Conservation (phyloP, 805 yeast species). For the Candida rishiriensis region DNA sequence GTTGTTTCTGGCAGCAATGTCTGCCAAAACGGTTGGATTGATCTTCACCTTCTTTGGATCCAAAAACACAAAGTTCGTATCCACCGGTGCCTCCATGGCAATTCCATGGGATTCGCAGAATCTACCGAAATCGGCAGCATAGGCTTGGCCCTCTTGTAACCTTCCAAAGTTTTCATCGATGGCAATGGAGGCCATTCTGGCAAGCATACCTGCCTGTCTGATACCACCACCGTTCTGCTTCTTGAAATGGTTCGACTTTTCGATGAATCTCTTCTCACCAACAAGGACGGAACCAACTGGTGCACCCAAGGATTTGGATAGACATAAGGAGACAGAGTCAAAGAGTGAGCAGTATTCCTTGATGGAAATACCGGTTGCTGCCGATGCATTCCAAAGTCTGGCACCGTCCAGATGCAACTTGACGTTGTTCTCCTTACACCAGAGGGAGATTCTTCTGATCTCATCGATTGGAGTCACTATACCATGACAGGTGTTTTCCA, state of each 20-base stretch:
- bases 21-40: slow-evolving; percentile 39
- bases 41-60: slow-evolving; percentile 52
- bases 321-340: slow-evolving; percentile 85
- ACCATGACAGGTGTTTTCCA: slow-evolving; percentile 90
- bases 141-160: slow-evolving; percentile 44
- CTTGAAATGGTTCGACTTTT: slow-evolving; percentile 76
- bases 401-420: slow-evolving; percentile 90
- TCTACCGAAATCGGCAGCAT: slow-evolving; percentile 46
- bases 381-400: slow-evolving; percentile 88
- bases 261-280: slow-evolving; percentile 54
- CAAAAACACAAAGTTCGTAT: slow-evolving; percentile 79
- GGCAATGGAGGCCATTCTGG: slow-evolving; percentile 78
- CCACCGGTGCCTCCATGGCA: slow-evolving; percentile 64
- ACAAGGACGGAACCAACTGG: slow-evolving; percentile 90
- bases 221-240: slow-evolving; percentile 94
- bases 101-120: slow-evolving; percentile 53
- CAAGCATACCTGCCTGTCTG: slow-evolving; percentile 79
- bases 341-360: slow-evolving; percentile 69
- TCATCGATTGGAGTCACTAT: slow-evolving; percentile 77
- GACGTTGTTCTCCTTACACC: slow-evolving; percentile 57
- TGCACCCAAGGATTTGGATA: slow-evolving; percentile 88
- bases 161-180: slow-evolving; percentile 67
- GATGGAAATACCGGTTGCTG: slow-evolving; percentile 64
- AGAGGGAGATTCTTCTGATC: slow-evolving; percentile 61
- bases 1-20: slow-evolving; percentile 48